phyloP scores from a whole-genome alignment of 1,284 basidiomycete species.

The Cystobasidiaceae sp. region DNA sequence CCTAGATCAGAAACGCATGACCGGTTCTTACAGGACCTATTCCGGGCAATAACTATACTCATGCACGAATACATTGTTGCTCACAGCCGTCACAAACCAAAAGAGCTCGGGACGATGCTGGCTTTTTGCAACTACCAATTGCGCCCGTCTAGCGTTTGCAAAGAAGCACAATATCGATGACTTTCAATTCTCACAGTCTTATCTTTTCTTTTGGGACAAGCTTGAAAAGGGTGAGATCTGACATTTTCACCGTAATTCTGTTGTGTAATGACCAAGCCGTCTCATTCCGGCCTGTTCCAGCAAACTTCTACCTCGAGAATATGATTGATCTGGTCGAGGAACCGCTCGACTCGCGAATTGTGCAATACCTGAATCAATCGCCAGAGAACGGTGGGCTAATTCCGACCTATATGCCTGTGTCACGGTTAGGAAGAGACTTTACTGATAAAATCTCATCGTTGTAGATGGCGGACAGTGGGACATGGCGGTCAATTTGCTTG shows the following conservation, averaged over 20 bases:
- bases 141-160: constrained; percentile 67
- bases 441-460: neutral
- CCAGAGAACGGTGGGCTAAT: constrained; percentile 79
- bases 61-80: neutral
- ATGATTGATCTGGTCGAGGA: constrained; percentile 75
- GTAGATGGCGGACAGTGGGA: constrained; percentile 51
- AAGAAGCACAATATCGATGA: constrained; percentile 73
- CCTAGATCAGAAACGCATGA: neutral
- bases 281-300: constrained; percentile 37
- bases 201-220: constrained; percentile 92
- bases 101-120: constrained; percentile 81
- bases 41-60: neutral
- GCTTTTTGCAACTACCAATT: constrained; percentile 75
- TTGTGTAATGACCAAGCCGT: neutral
- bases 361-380: constrained; percentile 67
- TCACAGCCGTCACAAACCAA: constrained; percentile 67
- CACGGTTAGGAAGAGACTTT: neutral
- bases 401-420: neutral
- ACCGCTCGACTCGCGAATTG: constrained; percentile 73
- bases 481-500: constrained; percentile 83
- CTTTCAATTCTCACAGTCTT: constrained; percentile 84
- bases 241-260: neutral
- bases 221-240: constrained; percentile 63
- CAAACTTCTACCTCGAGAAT: constrained; percentile 87
- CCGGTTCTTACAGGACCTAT: neutral